These are phyloP conservation scores for Naganishia randhawae DNA, from an alignment of 768 basidiomycete species.

Conservation along the genomic window DNA sequence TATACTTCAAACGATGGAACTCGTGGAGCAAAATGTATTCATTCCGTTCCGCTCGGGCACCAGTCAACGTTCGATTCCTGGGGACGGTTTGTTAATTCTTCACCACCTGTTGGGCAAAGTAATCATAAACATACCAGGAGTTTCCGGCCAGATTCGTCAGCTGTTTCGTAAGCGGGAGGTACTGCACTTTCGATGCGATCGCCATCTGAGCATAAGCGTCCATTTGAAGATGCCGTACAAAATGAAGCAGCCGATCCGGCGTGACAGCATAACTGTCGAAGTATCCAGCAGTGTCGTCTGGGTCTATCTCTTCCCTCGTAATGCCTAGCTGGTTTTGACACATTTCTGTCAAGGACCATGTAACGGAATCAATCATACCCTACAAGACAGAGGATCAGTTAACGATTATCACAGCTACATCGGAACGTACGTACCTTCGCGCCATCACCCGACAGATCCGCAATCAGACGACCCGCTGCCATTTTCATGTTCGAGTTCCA, in stretches of 20 bases:
- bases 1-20: conserved; percentile 91
- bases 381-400: background rate
- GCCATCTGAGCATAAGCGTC: conserved; percentile 98
- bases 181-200: conserved; percentile 86
- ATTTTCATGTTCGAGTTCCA: conserved; percentile 64
- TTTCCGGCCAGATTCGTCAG: conserved; percentile 94
- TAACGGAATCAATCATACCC: conserved; percentile 96
- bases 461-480: conserved; percentile 76
- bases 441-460: conserved; percentile 89
- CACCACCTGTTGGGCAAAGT: background rate
- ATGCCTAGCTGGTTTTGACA: conserved; percentile 80
- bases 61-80: conserved; percentile 96
- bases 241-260: conserved; percentile 75
- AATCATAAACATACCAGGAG: conserved; percentile 65
- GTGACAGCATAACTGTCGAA: conserved; percentile 76
- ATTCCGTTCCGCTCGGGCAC: conserved; percentile 96
- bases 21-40: conserved; percentile 98
- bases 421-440: conserved; percentile 64
- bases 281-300: conserved; percentile 86
- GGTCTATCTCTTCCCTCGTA: conserved; percentile 88
- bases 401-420: background rate
- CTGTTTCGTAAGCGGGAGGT: conserved; percentile 85
- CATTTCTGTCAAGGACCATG: conserved; percentile 98
- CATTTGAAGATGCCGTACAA: conserved; percentile 87
- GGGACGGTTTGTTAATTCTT: background rate